Conservation (phyloP, 179 eudicot genomes). For the Silene coronaria region DNA sequence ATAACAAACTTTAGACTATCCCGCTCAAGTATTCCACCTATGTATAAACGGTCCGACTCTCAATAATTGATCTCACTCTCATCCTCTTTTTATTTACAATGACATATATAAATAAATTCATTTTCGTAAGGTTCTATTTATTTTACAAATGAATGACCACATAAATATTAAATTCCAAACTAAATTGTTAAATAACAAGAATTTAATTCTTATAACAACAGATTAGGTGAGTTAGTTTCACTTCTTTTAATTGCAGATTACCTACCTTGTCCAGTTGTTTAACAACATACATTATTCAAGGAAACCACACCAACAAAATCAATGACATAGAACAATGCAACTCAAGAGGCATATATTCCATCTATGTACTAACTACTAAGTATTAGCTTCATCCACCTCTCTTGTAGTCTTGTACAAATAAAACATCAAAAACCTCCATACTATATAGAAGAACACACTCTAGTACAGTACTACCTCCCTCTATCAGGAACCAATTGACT, state of each 20-base stretch:
- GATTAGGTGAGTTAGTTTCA: background rate
- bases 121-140: too few relatives aligned
- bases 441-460: background rate
- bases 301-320: background rate
- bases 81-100: too few relatives aligned
- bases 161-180: too few relatives aligned
- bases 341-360: background rate
- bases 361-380: background rate
- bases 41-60: too few relatives aligned
- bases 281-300: background rate
- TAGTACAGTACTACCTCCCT: background rate
- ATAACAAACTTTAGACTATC: too few relatives aligned
- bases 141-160: too few relatives aligned
- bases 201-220: too few relatives aligned
- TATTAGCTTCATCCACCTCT: background rate
- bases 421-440: background rate
- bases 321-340: background rate
- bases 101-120: too few relatives aligned
- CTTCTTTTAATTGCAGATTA: background rate
- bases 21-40: too few relatives aligned
- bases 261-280: background rate
- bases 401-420: background rate
- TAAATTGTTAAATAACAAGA: too few relatives aligned
- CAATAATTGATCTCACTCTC: too few relatives aligned
- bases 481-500: background rate